Percentiles rank a stretch among this genome's conserved stretches.
phyloP scores from a whole-genome alignment of 371 early-diverging fungal genomes.

The Mucor mucedo region DNA sequence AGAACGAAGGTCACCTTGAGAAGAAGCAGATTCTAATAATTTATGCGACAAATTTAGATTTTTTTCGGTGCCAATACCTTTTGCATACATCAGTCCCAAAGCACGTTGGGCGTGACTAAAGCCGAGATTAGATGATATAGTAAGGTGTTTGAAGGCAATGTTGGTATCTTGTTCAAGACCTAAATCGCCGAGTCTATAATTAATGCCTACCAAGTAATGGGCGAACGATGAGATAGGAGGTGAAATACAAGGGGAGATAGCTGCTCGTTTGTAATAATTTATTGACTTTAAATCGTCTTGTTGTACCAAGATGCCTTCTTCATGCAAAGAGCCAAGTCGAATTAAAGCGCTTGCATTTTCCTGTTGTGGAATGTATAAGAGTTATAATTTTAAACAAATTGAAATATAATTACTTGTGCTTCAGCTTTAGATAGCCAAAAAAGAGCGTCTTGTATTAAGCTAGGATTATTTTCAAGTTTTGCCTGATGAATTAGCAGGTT shows the following conservation, averaged over 20 bases:
- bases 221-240: conserved; percentile 19
- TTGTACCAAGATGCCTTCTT: conserved; percentile 31
- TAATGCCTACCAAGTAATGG: conserved; percentile 39
- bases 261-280: conserved; percentile 29
- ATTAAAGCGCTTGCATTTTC: conserved; percentile 35
- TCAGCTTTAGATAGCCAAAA: conserved; percentile 33
- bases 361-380: conserved; percentile 8
- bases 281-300: conserved; percentile 22
- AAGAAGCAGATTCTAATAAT: conserved; percentile 63
- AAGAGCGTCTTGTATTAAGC: conserved; percentile 20
- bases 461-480: not conserved
- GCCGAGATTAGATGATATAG: conserved; percentile 28
- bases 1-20: conserved; percentile 62
- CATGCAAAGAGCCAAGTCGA: conserved; percentile 35
- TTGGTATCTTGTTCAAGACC: conserved; percentile 25
- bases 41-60: conserved; percentile 52
- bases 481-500: conserved; percentile 21
- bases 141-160: conserved; percentile 31
- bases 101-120: conserved; percentile 38
- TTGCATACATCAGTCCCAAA: conserved; percentile 42
- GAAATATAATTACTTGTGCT: conserved; percentile 20
- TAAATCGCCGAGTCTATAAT: conserved; percentile 31
- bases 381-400: not conserved
- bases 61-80: conserved; percentile 43
- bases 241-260: conserved; percentile 2